Conservation (phyloP, 75 land plant genomes). For the Larix kaempferi region DNA sequence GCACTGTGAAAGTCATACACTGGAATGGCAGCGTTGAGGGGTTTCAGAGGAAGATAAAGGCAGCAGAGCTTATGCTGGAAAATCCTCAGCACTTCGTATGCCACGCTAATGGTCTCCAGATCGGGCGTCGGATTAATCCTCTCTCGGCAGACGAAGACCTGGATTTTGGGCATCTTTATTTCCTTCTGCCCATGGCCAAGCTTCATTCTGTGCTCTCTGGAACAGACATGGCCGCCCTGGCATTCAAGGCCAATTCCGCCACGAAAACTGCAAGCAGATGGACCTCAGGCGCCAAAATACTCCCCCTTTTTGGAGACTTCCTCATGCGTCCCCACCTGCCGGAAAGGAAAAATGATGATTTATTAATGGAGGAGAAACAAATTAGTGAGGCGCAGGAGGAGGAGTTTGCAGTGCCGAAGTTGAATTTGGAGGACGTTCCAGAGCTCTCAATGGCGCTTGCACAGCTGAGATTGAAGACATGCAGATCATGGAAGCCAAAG, state of each 20-base stretch:
- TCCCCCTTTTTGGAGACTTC: not conserved
- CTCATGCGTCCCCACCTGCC: conserved; percentile 17
- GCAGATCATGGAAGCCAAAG: conserved; percentile 61
- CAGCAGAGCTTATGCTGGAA: conserved; percentile 74
- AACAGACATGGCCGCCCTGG: conserved; percentile 39
- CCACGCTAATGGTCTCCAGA: conserved; percentile 32
- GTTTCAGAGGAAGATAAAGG: conserved; percentile 30
- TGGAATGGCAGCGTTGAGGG: conserved; percentile 28
- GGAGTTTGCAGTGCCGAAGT: not conserved
- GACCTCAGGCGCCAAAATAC: not conserved
- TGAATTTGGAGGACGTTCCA: conserved; percentile 28
- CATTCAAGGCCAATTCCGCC: conserved; percentile 35
- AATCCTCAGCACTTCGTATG: conserved; percentile 43
- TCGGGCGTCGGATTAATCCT: conserved; percentile 48
- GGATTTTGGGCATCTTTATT: conserved; percentile 50
- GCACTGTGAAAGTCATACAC: conserved; percentile 29
- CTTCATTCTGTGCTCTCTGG: conserved; percentile 38
- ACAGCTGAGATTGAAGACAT: conserved; percentile 26
- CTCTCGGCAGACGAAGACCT: conserved; percentile 57
- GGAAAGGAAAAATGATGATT: conserved; percentile 12
- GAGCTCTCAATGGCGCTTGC: conserved; percentile 9
- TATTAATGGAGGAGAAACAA: too few relatives aligned
- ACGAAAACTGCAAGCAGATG: not conserved
- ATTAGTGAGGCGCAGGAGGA: not conserved
- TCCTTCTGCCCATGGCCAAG: conserved; percentile 53